Percentiles rank a stretch among this genome's conserved stretches.
phyloP scores from a whole-genome alignment of 2,329 filamentous ascomycete genomes.

The Monascus ruber region DNA sequence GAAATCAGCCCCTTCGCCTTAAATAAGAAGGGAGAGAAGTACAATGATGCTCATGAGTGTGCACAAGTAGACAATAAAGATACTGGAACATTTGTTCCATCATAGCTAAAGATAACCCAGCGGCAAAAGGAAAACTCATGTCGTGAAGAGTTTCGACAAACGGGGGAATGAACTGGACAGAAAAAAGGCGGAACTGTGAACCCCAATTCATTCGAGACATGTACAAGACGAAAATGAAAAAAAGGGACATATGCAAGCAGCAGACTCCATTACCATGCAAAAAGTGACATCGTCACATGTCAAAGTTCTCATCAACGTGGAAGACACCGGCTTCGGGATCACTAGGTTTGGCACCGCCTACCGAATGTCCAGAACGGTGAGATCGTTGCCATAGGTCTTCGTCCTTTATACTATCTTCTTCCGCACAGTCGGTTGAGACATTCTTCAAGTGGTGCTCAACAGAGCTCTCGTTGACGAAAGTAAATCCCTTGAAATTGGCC shows the following conservation, averaged over 20 bases:
- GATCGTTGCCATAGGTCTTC: conserved; percentile 26
- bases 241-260: conserved; percentile 1
- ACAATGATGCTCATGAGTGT: conserved; percentile 1
- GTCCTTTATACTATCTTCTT: conserved; percentile 28
- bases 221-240: conserved; percentile 1
- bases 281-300: conserved; percentile 25
- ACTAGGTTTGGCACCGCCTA: conserved; percentile 27
- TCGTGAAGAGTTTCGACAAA: neutral
- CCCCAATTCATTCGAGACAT: neutral
- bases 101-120: conserved; percentile 3
- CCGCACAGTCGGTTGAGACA: conserved; percentile 28
- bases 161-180: neutral
- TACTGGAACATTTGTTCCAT: conserved; percentile 1
- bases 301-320: conserved; percentile 34
- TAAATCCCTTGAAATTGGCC: conserved; percentile 97
- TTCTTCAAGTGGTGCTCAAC: conserved; percentile 52
- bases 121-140: conserved; percentile 2
- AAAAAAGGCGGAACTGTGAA: conserved; percentile 1
- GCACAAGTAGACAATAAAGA: neutral
- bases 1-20: neutral
- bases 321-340: conserved; percentile 31
- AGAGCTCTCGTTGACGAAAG: conserved; percentile 94
- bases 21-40: conserved; percentile 1
- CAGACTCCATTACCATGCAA: conserved; percentile 11
- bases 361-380: conserved; percentile 19